Evolutionary conservation across 1,284 basidiomycete species (phyloP), one percentile per base, ranked within the genome.

Genomic region (Nidula niveotomentosa): DNA sequence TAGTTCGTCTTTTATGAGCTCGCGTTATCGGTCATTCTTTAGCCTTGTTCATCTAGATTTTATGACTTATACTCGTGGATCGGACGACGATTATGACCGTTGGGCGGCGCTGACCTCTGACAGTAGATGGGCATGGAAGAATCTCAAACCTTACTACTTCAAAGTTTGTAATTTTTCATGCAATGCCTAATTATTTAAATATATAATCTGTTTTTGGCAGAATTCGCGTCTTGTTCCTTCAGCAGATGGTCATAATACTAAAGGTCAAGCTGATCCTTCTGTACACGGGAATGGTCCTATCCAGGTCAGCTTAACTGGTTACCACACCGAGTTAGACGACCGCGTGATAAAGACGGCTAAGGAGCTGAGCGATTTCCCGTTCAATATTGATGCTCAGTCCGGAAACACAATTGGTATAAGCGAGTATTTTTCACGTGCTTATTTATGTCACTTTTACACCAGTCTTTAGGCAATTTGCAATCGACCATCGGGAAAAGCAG

Each of bases 381-480:
- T 23, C 15, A 48, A 48, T 35, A 17, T 30, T 4, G 47, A 48
- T 33, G 33, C 34, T n/a, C 47, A 35, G 47, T 48, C 61, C 3
- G 74, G 73, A 0, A 59, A 67, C 43, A 58, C 63, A 1, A 52
- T 72, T 17, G 74, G 74, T 17, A 52, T 74, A n/a, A 67, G 73
- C 72, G 39, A 55, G 62, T 43, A 4, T 34, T 48, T 51, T n/a
- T 41, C n/a, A 5, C 8, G 17, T 13, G 5, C 15, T 41, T 10
- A 13, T 41, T 41, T 13, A 5, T 30, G 30, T 13, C 15, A 17
- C 44, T 17, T 9, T 23, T 9, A 45, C 30, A 5, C 9, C 44
- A 45, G 15, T 35, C 3, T 48, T 34, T 30, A 69, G 74, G 72
- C 17, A 71, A 63, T 58, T 48, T 64, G 17, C 56, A 60, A 52